Percentiles rank a stretch among this genome's conserved stretches.
Evolutionary conservation across 169 alveolate species (phyloP).

Genomic region (Plasmodium relictum): DNA sequence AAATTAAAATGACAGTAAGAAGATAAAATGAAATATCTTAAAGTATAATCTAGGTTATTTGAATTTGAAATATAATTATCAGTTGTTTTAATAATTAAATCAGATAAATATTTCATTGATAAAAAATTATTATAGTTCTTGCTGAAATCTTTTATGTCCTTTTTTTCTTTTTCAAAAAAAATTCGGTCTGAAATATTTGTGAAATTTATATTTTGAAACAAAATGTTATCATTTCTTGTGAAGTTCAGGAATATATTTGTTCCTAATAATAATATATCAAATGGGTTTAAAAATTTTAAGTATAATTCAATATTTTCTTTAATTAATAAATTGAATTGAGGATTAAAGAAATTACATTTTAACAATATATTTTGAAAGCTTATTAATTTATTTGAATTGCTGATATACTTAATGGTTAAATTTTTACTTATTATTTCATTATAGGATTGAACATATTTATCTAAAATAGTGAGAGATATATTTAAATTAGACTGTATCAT

Average conservation of each 20-base stretch:
- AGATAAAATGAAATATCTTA: conserved; percentile 14
- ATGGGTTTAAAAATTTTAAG: conserved; percentile 10
- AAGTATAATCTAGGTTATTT: conserved; percentile 1
- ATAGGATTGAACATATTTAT: conserved; percentile 17
- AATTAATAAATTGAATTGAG: conserved; percentile 12
- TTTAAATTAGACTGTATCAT: neutral
- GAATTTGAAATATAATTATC: conserved; percentile 36
- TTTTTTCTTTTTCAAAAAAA: neutral
- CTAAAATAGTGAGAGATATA: neutral
- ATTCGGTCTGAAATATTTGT: neutral
- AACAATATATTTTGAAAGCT: conserved; percentile 24
- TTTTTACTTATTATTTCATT: conserved; percentile 1
- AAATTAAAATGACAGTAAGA: conserved; percentile 48
- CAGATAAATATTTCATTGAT: conserved; percentile 15
- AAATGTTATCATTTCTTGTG: conserved; percentile 6
- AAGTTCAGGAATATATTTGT: conserved; percentile 38
- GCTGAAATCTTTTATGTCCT: neutral
- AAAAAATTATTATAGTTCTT: conserved; percentile 29
- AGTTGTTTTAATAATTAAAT: conserved; percentile 18
- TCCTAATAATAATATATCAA: conserved; percentile 2
- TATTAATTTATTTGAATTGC: conserved; percentile 11
- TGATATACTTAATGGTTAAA: neutral
- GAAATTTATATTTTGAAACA: neutral
- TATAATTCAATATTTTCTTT: conserved; percentile 35
- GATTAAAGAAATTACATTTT: conserved; percentile 9